Base-by-base conservation (phyloP, 371 early-diverging fungal genomes). In the Mortierella sp. region DNA sequence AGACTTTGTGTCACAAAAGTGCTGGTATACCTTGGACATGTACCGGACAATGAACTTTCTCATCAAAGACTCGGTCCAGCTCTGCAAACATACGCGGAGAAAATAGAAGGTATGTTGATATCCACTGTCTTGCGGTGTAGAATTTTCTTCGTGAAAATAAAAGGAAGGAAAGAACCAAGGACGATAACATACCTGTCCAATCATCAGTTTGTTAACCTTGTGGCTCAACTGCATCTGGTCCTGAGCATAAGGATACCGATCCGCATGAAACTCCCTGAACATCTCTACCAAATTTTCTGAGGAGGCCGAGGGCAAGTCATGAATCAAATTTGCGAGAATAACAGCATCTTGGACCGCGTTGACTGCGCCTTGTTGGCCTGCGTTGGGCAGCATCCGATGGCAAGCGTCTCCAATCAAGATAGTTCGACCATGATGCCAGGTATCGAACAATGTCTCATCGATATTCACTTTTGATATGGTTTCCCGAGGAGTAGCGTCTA, bases 331-430 rank as follows among this genome's bases (percentile, higher is more conserved):
- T 48, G 72, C 60, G 6, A 72, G 61, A 17, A 72, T 54, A 1
- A 72, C 66, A 2, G 72, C 66, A 48, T 72, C 72, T 23, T 65
- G 66, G 57, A 72, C 37, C 6, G 72, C 72, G 32, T 64, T 72
- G 8, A 60, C 56, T 8, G 65, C 72, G 1, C 56, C 69, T 68
- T 67, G 66, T 42, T 62, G 59, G 7, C 75, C 75, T 27, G 47
- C 71, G 21, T 56, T 60, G 24, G 65, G 65, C 39, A 60, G 50
- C 55, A 62, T 62, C 63, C 51, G 30, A 24, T 37, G 37, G 2
- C 11, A 5, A 70, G 64, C 73, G 62, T 72, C 73, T 15, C 73
- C 73, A 17, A 72, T 48, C 14, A 72, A 55, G 14, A 72, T 67
- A 3, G 53, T 57, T 24, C 67, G 50, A 23, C 49, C 15, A 15